These are phyloP conservation scores for Cucumis cinereus DNA, from an alignment of 306 rosid genomes.

Conservation along the genomic window DNA sequence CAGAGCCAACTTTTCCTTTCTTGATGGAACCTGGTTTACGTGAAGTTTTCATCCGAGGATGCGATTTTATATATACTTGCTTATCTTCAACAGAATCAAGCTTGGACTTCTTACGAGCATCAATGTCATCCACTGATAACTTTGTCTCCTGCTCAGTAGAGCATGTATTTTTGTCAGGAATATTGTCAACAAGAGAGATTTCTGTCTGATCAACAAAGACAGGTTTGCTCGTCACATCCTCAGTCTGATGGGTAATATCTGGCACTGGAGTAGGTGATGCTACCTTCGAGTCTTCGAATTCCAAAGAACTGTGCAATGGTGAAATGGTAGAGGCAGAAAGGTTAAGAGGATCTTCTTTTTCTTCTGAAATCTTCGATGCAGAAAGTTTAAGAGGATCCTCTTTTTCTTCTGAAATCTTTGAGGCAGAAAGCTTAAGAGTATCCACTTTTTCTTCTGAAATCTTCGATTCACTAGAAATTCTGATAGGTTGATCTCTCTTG, in stretches of 20 bases:
- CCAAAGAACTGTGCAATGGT: slow-evolving; percentile 28
- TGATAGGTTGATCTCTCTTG: slow-evolving; percentile 18
- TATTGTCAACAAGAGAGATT: slow-evolving; percentile 19
- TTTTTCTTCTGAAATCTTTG: slow-evolving; percentile 21
- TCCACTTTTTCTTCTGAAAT: slow-evolving; percentile 25
- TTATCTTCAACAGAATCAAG: slow-evolving; percentile 35
- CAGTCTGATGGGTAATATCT: slow-evolving; percentile 38
- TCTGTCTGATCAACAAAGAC: slow-evolving; percentile 27
- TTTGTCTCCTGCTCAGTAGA: slow-evolving; percentile 22
- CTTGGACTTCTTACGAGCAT: slow-evolving; percentile 30
- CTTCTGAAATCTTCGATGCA: slow-evolving; percentile 20
- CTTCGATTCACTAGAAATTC: slow-evolving; percentile 19
- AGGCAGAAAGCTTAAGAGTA: slow-evolving; percentile 20
- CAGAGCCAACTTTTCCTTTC: slow-evolving; percentile 43
- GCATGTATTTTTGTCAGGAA: slow-evolving; percentile 30
- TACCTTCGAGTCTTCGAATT: slow-evolving; percentile 29
- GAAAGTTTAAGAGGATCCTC: slow-evolving; percentile 29
- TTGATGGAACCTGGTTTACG: slow-evolving; percentile 29
- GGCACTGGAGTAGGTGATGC: slow-evolving; percentile 26
- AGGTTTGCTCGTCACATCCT: slow-evolving; percentile 33
- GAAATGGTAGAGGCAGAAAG: slow-evolving; percentile 31
- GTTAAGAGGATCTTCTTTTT: slow-evolving; percentile 31
- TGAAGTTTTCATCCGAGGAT: slow-evolving; percentile 38
- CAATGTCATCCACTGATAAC: slow-evolving; percentile 24
- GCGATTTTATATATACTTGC: slow-evolving; percentile 25